Evolutionary conservation across 1,284 basidiomycete species (phyloP).

Genomic region (Xerocomus cyaneibrunnescens): DNA sequence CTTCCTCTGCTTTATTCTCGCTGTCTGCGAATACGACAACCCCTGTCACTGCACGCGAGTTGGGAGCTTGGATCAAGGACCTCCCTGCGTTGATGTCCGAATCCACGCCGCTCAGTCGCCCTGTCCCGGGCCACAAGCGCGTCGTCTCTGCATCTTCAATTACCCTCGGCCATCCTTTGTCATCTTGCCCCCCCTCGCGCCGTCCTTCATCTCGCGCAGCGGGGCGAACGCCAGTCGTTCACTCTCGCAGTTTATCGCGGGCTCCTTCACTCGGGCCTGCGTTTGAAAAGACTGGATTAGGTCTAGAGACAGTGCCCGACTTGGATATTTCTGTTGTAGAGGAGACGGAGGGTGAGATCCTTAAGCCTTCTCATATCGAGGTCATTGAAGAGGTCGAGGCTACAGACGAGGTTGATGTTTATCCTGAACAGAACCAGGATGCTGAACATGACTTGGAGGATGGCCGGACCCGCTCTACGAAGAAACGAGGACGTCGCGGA

Average conservation of each 20-base stretch:
- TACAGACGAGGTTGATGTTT: slow-evolving; percentile 41
- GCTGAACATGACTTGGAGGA: slow-evolving; percentile 39
- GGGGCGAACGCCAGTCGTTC: slow-evolving; percentile 51
- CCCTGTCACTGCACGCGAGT: slow-evolving; percentile 78
- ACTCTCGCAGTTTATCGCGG: slow-evolving; percentile 54
- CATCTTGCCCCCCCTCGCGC: slow-evolving; percentile 63
- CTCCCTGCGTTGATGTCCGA: slow-evolving; percentile 66
- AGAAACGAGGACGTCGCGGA: slow-evolving; percentile 77
- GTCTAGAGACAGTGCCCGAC: slow-evolving; percentile 30
- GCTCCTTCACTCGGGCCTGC: slow-evolving; percentile 59
- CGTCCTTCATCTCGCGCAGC: slow-evolving; percentile 62
- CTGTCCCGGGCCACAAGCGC: slow-evolving; percentile 44
- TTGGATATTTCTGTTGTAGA: slow-evolving; percentile 26
- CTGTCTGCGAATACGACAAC: slow-evolving; percentile 40
- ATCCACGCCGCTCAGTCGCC: slow-evolving; percentile 18
- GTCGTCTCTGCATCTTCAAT: slow-evolving; percentile 55
- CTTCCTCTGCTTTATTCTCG: slow-evolving; percentile 37
- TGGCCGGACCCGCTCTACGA: slow-evolving; percentile 52
- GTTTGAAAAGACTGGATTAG: slow-evolving; percentile 41
- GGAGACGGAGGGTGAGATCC: slow-evolving; percentile 16
- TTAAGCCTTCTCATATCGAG: slow-evolving; percentile 22
- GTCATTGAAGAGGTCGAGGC: slow-evolving; percentile 36
- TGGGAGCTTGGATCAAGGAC: slow-evolving; percentile 84
- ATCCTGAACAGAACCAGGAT: slow-evolving; percentile 21
- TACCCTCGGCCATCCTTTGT: slow-evolving; percentile 59